phyloP scores from a whole-genome alignment of 1,139 yeast genomes.

The Sugiyamaella japonica region DNA sequence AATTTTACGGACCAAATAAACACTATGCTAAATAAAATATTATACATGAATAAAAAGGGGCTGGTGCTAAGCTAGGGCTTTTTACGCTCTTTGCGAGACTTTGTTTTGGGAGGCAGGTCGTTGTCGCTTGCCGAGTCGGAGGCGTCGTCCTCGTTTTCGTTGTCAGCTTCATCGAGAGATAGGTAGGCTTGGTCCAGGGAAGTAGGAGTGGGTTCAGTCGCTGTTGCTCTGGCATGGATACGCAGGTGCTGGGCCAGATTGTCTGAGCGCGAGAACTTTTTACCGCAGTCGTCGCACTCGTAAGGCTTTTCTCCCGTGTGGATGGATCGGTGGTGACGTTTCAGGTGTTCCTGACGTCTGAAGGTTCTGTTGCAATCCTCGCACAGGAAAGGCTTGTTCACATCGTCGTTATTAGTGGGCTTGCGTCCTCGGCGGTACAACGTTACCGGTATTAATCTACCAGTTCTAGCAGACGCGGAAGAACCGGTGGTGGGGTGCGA shows the following conservation, averaged over 20 bases:
- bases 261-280: slow-evolving; percentile 74
- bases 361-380: slow-evolving; percentile 45
- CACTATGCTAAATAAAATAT: slow-evolving; percentile 11
- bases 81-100: slow-evolving; percentile 7
- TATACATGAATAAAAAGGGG: slow-evolving; percentile 10
- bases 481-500: not conserved
- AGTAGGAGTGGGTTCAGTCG: not conserved
- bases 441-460: slow-evolving; percentile 3
- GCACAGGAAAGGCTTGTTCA: slow-evolving; percentile 37
- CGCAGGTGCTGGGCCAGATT: slow-evolving; percentile 74
- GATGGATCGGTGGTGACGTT: slow-evolving; percentile 71
- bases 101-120: not conserved
- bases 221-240: slow-evolving; percentile 45
- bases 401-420: slow-evolving; percentile 32
- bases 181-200: not conserved
- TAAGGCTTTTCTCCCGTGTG: slow-evolving; percentile 72
- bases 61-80: not conserved
- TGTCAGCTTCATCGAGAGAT: not conserved
- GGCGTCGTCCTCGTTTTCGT: not conserved
- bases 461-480: not conserved
- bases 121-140: not conserved
- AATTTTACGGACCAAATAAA: slow-evolving; percentile 8
- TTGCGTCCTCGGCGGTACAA: slow-evolving; percentile 37
- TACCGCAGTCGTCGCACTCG: slow-evolving; percentile 67
- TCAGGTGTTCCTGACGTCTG: slow-evolving; percentile 76